Evolutionary conservation across 2,329 filamentous ascomycete species (phyloP).

Genomic region (Colletotrichum destructivum): DNA sequence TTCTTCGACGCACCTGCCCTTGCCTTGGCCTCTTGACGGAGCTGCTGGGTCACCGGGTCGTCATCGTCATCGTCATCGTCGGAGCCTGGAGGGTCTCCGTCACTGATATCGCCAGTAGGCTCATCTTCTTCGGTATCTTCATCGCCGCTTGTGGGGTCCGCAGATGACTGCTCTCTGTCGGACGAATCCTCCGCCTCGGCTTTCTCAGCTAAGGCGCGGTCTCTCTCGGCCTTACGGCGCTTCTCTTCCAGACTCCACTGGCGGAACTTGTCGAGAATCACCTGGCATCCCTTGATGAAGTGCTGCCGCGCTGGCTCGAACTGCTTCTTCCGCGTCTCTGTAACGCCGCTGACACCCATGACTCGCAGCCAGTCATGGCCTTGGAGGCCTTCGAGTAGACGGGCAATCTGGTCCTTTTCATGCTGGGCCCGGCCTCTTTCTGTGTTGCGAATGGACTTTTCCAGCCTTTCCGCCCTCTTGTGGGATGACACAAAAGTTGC

Average conservation of each 20-base stretch:
- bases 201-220: slow-evolving; percentile 70
- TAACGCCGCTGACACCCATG: slow-evolving; percentile 90
- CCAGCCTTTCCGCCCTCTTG: slow-evolving; percentile 71
- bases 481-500: slow-evolving; percentile 68
- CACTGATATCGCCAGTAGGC: slow-evolving; percentile 46
- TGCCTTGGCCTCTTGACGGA: slow-evolving; percentile 79
- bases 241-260: slow-evolving; percentile 93
- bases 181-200: slow-evolving; percentile 55
- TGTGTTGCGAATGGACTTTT: slow-evolving; percentile 74
- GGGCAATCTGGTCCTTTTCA: slow-evolving; percentile 76
- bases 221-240: slow-evolving; percentile 82
- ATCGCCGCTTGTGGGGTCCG: slow-evolving; percentile 49
- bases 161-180: slow-evolving; percentile 36
- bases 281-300: slow-evolving; percentile 87
- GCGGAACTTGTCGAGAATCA: slow-evolving; percentile 88
- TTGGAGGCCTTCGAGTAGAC: slow-evolving; percentile 84
- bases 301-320: slow-evolving; percentile 89
- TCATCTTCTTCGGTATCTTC: slow-evolving; percentile 54
- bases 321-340: slow-evolving; percentile 86
- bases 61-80: slow-evolving; percentile 81
- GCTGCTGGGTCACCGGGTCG: slow-evolving; percentile 79
- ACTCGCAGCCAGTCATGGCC: slow-evolving; percentile 94
- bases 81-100: slow-evolving; percentile 64
- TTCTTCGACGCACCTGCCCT: slow-evolving; percentile 60
- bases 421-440: slow-evolving; percentile 77